These are phyloP conservation scores for Chaetomiaceae sp. DNA, from an alignment of 2,329 filamentous ascomycete species.

Conservation along the genomic window DNA sequence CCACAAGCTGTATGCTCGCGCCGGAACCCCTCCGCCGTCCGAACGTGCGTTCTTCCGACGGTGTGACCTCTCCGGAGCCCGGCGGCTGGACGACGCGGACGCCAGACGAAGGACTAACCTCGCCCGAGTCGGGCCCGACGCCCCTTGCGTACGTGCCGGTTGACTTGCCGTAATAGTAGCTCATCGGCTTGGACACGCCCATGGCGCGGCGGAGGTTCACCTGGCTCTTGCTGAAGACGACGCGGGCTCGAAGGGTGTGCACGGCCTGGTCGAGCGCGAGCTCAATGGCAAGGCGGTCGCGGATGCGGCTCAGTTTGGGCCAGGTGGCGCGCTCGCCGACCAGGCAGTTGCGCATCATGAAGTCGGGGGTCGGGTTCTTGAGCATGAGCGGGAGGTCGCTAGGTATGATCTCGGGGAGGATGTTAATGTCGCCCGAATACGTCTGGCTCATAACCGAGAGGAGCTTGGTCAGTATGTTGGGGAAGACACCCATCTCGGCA, in stretches of 20 bases:
- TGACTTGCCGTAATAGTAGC: conserved; percentile 31
- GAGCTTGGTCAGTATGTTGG: conserved; percentile 72
- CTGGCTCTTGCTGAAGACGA: conserved; percentile 65
- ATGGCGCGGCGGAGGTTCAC: conserved; percentile 48
- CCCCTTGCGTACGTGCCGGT: not conserved
- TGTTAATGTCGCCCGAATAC: conserved; percentile 94
- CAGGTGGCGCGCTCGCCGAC: conserved; percentile 83
- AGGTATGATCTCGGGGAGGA: conserved; percentile 73
- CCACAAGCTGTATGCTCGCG: conserved; percentile 42
- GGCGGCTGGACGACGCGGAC: conserved; percentile 9
- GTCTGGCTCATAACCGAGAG: conserved; percentile 81
- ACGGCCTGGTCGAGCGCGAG: conserved; percentile 75
- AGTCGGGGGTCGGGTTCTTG: conserved; percentile 78
- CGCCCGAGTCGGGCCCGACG: not conserved
- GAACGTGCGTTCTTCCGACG: conserved; percentile 30
- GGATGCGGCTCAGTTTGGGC: conserved; percentile 81
- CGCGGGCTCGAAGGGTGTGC: conserved; percentile 60
- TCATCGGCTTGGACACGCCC: not conserved
- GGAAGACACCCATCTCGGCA: conserved; percentile 74
- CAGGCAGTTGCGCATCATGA: conserved; percentile 75
- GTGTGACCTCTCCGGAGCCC: conserved; percentile 20
- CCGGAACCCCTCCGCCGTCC: conserved; percentile 47
- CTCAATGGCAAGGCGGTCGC: conserved; percentile 85
- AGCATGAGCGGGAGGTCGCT: conserved; percentile 72
- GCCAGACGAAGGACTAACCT: not conserved